Evolutionary conservation across 208 protist species (phyloP), one percentile per base, ranked within the genome.

Genomic region (Jaenimonas drosophilae): DNA sequence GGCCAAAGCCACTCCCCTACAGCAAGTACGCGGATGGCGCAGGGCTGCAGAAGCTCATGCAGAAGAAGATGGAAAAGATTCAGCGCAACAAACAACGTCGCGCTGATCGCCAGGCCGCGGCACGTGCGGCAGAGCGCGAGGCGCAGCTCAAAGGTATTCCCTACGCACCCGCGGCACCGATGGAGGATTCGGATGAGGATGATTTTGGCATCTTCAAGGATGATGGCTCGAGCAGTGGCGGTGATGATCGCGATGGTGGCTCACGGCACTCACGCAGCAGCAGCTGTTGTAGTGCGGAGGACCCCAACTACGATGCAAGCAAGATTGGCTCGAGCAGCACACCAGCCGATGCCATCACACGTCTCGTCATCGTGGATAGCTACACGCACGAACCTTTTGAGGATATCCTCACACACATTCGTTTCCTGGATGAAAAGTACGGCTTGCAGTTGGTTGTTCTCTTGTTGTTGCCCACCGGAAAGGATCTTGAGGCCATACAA

Each of bases 371-470:
- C 30, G 70, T 92, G 0, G 84, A 92, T 53, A 47, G 51, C 53
- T 92, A 75, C 56, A 88, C 84, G 26, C 84, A 92, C 53, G 84
- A 92, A 43, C 64, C 70, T 17, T 76, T 82, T 20, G 34, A 27
- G 25, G 79, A 89, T 24, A 85, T 89, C 54, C 46, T 76, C 12
- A 51, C 70, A n/a, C 65, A 85, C 34, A 24, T 92, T 6, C 69
- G 84, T 30, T 78, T 57, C 39, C 45, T 89, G 12, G 79, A 92
- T 44, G 28, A 63, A 31, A 59, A 87, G 40, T 64, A 79, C 41
- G 68, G 66, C 20, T 42, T 92, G 36, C 43, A 75, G 47, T 58
- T 88, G 29, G 59, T 89, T 17, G 51, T 92, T 21, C 64, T 78
- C 19, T 53, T 91, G 16, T 57, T 91, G 51, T 47, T 91, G 19